Evolutionary conservation across 1,284 basidiomycete genomes (phyloP).

Genomic region (Psilocybe mexicana): DNA sequence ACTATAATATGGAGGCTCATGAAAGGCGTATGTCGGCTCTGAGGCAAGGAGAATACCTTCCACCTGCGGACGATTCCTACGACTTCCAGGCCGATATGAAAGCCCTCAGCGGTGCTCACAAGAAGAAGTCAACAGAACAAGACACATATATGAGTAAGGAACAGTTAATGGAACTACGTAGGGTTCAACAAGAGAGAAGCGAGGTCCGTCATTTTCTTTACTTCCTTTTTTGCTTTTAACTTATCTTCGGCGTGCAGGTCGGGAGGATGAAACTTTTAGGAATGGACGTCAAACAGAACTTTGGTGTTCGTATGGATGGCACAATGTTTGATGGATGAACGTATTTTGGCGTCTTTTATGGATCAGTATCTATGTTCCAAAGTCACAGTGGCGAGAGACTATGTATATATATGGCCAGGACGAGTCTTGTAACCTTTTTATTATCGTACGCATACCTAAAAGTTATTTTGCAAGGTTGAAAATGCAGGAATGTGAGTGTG

Average conservation of each 20-base stretch:
- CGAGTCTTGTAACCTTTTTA: no score
- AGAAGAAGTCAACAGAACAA: slow-evolving; percentile 59
- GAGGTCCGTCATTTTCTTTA: slow-evolving; percentile 48
- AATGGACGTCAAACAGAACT: slow-evolving; percentile 77
- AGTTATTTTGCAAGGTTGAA: no score
- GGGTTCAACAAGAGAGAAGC: slow-evolving; percentile 78
- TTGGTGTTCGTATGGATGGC: slow-evolving; percentile 81
- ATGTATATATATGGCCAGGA: no score
- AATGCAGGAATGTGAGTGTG: no score
- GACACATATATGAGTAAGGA: slow-evolving; percentile 77
- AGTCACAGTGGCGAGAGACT: no score
- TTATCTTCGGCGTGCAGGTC: slow-evolving; percentile 42
- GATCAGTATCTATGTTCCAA: no score
- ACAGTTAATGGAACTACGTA: slow-evolving; percentile 76
- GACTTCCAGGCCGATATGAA: slow-evolving; percentile 81
- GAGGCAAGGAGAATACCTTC: slow-evolving; percentile 76
- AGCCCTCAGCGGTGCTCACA: slow-evolving; percentile 66
- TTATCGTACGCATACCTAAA: no score
- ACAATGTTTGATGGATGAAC: slow-evolving; percentile 39
- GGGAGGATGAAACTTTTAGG: slow-evolving; percentile 82
- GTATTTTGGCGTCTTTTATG: not conserved
- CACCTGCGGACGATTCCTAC: slow-evolving; percentile 67
- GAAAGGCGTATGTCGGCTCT: slow-evolving; percentile 80
- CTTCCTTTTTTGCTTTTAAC: not conserved
- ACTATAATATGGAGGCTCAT: slow-evolving; percentile 83